Conservation (phyloP, 2,329 filamentous ascomycete genomes). For the Pseudogymnoascus sp. region DNA sequence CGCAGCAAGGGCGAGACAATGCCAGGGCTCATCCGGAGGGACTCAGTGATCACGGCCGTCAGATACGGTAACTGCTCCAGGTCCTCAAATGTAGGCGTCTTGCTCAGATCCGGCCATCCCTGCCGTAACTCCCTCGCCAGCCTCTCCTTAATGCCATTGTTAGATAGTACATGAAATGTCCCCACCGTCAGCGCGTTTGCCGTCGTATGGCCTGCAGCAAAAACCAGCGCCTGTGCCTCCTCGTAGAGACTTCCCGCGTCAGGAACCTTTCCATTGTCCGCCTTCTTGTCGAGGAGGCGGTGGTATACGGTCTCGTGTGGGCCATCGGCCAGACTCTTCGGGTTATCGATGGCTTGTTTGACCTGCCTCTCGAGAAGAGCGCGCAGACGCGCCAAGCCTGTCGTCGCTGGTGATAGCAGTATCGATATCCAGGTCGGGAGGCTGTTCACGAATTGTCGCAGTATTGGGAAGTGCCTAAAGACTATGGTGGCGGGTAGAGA, state of each 20-base stretch:
- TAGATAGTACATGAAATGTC: slow-evolving; percentile 31
- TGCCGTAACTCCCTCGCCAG: slow-evolving; percentile 31
- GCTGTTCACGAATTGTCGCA: slow-evolving; percentile 13
- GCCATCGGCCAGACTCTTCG: slow-evolving; percentile 19
- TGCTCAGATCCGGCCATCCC: slow-evolving; percentile 27
- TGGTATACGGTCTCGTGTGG: slow-evolving; percentile 28
- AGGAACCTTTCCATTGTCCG: slow-evolving; percentile 21
- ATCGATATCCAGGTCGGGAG: slow-evolving; percentile 16
- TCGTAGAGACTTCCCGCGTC: slow-evolving; percentile 28
- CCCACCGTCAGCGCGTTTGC: slow-evolving; percentile 33
- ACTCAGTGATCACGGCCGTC: neutral
- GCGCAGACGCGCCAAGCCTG: slow-evolving; percentile 16
- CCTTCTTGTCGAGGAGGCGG: slow-evolving; percentile 24
- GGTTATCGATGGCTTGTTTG: slow-evolving; percentile 18
- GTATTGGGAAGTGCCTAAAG: slow-evolving; percentile 30
- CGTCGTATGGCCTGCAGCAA: slow-evolving; percentile 36
- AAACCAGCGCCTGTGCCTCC: slow-evolving; percentile 36
- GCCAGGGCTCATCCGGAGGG: neutral
- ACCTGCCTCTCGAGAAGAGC: slow-evolving; percentile 19
- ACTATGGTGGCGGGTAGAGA: slow-evolving; percentile 25
- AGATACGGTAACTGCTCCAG: slow-evolving; percentile 11
- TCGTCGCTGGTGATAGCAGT: slow-evolving; percentile 15
- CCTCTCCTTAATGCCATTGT: slow-evolving; percentile 24
- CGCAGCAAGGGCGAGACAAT: neutral
- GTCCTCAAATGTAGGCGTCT: slow-evolving; percentile 24